These are phyloP conservation scores for Pseudozyma tsukubaensis DNA, from an alignment of 1,284 basidiomycete genomes.

Conservation along the genomic window DNA sequence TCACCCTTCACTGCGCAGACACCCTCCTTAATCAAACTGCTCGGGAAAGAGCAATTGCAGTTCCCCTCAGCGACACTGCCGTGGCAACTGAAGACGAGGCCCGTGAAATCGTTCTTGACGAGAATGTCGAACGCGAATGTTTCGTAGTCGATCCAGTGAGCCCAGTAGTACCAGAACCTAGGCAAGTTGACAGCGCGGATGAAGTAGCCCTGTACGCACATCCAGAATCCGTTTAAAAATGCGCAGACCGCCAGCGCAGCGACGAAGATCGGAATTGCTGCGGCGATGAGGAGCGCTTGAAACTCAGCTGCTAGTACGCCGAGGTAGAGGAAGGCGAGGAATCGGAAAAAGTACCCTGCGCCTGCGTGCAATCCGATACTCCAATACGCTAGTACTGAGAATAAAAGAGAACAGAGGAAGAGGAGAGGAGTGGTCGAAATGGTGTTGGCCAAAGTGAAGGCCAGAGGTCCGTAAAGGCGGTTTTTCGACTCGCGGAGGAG, in stretches of 20 bases:
- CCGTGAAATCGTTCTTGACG: slow-evolving; percentile 73
- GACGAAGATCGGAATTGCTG: slow-evolving; percentile 75
- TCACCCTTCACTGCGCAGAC: slow-evolving; percentile 34
- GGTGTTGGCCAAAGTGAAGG: slow-evolving; percentile 62
- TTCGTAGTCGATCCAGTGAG: slow-evolving; percentile 71
- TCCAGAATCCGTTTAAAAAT: slow-evolving; percentile 77
- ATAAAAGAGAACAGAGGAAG: slow-evolving; percentile 64
- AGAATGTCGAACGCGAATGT: slow-evolving; percentile 71
- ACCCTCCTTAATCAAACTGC: slow-evolving; percentile 20
- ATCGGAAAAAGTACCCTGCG: slow-evolving; percentile 73
- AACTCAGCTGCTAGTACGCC: slow-evolving; percentile 75
- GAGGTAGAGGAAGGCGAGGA: slow-evolving; percentile 74
- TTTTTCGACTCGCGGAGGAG: slow-evolving; percentile 69
- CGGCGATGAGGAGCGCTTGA: slow-evolving; percentile 73
- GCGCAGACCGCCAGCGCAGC: slow-evolving; percentile 74
- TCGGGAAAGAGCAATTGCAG: slow-evolving; percentile 35
- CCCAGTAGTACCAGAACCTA: slow-evolving; percentile 75
- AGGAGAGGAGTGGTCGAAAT: slow-evolving; percentile 69
- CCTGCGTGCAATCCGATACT: slow-evolving; percentile 72
- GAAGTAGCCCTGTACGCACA: slow-evolving; percentile 70
- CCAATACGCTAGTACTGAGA: slow-evolving; percentile 68
- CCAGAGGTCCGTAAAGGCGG: slow-evolving; percentile 65
- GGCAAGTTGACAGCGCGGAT: slow-evolving; percentile 73
- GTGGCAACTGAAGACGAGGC: slow-evolving; percentile 72
- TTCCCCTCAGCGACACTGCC: slow-evolving; percentile 57